A percentile compares a stretch with the other conserved stretches of the same genome.
phyloP scores from a whole-genome alignment of 352 stramenopile species.

The Phytophthora quininea region DNA sequence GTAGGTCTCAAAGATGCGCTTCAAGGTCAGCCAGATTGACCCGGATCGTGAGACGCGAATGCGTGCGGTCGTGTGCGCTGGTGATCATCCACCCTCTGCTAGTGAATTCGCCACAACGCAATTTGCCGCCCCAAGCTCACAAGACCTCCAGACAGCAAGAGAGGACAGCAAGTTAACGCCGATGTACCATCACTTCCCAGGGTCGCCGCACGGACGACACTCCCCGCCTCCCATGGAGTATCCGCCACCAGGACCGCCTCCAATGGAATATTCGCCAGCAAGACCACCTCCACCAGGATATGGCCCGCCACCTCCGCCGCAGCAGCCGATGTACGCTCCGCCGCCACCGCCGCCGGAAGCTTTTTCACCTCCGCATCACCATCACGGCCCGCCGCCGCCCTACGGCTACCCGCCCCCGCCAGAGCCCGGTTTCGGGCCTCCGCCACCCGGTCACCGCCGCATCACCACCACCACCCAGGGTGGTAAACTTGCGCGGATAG shows the following conservation, averaged over 20 bases:
- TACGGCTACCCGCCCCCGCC: conserved; percentile 13
- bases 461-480: conserved; percentile 20
- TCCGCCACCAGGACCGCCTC: conserved; percentile 11
- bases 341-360: conserved; percentile 5
- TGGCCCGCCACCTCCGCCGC: too few species aligned
- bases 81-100: not conserved
- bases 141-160: conserved; percentile 3
- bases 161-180: not conserved
- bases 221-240: conserved; percentile 16
- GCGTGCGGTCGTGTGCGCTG: not conserved
- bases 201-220: conserved; percentile 21
- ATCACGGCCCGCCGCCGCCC: conserved; percentile 19
- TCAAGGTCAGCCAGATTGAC: not conserved
- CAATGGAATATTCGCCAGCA: conserved; percentile 15
- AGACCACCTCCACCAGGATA: too few species aligned
- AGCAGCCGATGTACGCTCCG: conserved; percentile 14
- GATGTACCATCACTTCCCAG: conserved; percentile 16
- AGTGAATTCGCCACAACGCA: conserved; percentile 10
- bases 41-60: not conserved
- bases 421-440: conserved; percentile 2
- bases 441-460: conserved; percentile 15
- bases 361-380: conserved; percentile 13
- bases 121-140: not conserved
- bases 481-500: conserved; percentile 11
- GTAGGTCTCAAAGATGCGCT: not conserved